Evolutionary conservation across 2,329 filamentous ascomycete genomes (phyloP), one percentile per base, ranked within the genome.

Genomic region (Fusarium bactridioides): DNA sequence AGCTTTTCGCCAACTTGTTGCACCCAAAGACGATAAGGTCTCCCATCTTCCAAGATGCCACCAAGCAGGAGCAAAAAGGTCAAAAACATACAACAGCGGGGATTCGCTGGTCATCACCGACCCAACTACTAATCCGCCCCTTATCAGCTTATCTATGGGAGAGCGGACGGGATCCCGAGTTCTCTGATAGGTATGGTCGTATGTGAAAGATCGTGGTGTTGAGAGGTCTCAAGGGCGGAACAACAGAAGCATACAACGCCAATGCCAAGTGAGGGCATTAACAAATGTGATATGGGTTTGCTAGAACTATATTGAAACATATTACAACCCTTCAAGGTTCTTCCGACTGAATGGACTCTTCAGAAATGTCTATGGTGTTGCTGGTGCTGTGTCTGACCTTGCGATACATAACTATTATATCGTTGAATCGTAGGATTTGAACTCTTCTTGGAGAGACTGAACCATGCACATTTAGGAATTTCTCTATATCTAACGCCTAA

Each of bases 61-160:
- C 12, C 7, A 29, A 23, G 5, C 10, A 35, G 40, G 12, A 43
- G 51, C 38, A 63, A 58, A 64, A 64, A 64, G 37, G 5, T 10
- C 21, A 19, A 51, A 59, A 61, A 64, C 61, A 64, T 64, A 64
- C 61, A 61, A 64, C 55, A 64, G 55, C 61, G 37, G 61, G 50
- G 23, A 53, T 53, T 53, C 48, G 48, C 48, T 53, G 48, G 48
- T 53, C 48, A 31, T 61, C 59, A 61, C 59, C 59, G 50, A 56
- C 59, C 50, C 59, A 61, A 57, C 59, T 61, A 61, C 59, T 61
- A 61, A 61, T 61, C 58, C 48, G 48, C 47, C 58, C 47, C 58
- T 61, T 54, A 43, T 37, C 41, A 55, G 58, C 37, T 61, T 61
- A 35, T 44, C 58, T 55, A 35, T 45, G 37, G 59, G 59, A 43